Evolutionary conservation across 139 green algal species (phyloP).

Genomic region (Coccomyxa sp.): DNA sequence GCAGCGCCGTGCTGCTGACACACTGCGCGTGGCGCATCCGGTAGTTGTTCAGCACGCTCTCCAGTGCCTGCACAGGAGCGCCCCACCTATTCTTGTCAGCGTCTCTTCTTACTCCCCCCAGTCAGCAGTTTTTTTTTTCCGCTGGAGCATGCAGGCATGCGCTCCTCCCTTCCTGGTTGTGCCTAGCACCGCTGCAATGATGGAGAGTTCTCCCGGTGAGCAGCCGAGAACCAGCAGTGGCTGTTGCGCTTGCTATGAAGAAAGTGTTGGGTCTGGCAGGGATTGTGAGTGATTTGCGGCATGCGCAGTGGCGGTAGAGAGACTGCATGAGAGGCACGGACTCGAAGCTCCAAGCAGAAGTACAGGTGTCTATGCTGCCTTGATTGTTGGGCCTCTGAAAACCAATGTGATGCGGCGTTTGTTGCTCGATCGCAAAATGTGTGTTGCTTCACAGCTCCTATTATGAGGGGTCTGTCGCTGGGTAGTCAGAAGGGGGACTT

Average conservation of each 20-base stretch:
- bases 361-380: too few species aligned
- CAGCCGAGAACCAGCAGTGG: not conserved
- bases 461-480: not conserved
- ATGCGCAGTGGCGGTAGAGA: too few species aligned
- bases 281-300: too few species aligned
- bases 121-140: not conserved
- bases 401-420: too few species aligned
- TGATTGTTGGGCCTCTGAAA: too few species aligned
- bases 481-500: not conserved
- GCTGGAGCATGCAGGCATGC: not conserved
- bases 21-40: not conserved
- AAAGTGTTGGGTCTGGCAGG: too few species aligned
- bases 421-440: too few species aligned
- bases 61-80: not conserved
- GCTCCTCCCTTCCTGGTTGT: not conserved
- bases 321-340: too few species aligned
- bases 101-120: not conserved
- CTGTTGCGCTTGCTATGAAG: not conserved
- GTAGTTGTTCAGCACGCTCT: not conserved
- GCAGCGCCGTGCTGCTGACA: not conserved
- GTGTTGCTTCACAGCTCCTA: not conserved
- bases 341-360: too few species aligned
- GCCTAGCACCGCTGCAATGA: too few species aligned
- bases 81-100: not conserved
- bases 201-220: not conserved